Evolutionary conservation across 352 stramenopile genomes (phyloP).

Genomic region (Phytophthora boehmeriae): DNA sequence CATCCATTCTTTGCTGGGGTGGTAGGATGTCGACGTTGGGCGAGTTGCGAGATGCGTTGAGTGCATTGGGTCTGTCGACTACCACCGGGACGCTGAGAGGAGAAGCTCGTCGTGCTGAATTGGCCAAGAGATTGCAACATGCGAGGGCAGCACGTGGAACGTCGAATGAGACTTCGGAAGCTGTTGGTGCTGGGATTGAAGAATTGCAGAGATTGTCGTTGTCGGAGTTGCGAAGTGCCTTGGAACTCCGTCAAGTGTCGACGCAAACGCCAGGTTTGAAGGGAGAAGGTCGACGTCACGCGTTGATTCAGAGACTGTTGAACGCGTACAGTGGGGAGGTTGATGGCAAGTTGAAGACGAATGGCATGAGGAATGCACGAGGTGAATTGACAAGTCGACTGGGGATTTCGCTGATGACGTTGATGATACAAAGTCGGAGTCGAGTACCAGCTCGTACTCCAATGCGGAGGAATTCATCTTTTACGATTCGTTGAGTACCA

Average conservation of each 20-base stretch:
- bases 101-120: constrained; percentile 36
- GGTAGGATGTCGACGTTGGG: constrained; percentile 23
- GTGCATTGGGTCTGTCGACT: constrained; percentile 39
- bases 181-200: not conserved
- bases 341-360: not conserved
- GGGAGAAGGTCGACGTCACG: constrained; percentile 47
- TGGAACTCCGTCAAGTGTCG: constrained; percentile 37
- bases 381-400: not conserved
- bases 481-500: constrained; percentile 30
- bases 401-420: constrained; percentile 13
- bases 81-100: constrained; percentile 40
- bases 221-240: constrained; percentile 38
- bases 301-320: constrained; percentile 48
- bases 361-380: not conserved
- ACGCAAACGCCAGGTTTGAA: constrained; percentile 54
- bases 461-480: constrained; percentile 50
- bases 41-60: constrained; percentile 45
- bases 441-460: constrained; percentile 47
- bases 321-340: constrained; percentile 17
- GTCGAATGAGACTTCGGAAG: not conserved
- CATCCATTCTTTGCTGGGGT: not conserved
- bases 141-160: constrained; percentile 1
- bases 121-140: constrained; percentile 33
- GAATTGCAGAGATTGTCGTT: constrained; percentile 23
- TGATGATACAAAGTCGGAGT: constrained; percentile 34